phyloP scores from a whole-genome alignment of 2,329 filamentous ascomycete species.

The Curvularia sp. region DNA sequence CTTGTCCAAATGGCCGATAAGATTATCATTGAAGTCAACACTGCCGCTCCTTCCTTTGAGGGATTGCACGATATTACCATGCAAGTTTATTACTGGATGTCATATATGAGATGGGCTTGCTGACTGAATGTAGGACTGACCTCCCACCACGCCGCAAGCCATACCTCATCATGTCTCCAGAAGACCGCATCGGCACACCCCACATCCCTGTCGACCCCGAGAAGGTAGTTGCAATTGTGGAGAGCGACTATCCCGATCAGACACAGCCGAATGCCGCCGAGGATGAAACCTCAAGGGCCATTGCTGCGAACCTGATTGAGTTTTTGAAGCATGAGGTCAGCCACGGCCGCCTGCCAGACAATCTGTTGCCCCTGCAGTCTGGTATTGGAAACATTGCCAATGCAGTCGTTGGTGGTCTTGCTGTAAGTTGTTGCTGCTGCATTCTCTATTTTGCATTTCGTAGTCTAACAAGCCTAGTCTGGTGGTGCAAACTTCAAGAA shows the following conservation, averaged over 20 bases:
- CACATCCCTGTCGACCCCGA: slow-evolving; percentile 85
- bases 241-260: slow-evolving; percentile 82
- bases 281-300: slow-evolving; percentile 74
- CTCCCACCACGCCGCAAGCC: slow-evolving; percentile 81
- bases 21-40: slow-evolving; percentile 93
- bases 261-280: slow-evolving; percentile 77
- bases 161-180: slow-evolving; percentile 82
- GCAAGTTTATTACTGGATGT: slow-evolving; percentile 25
- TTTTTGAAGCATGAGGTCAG: slow-evolving; percentile 85
- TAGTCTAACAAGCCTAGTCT: slow-evolving; percentile 48
- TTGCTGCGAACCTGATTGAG: slow-evolving; percentile 82
- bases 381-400: slow-evolving; percentile 95
- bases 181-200: slow-evolving; percentile 83
- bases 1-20: slow-evolving; percentile 91
- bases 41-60: slow-evolving; percentile 81
- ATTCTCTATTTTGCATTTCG: not conserved
- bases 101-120: too few species aligned
- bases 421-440: slow-evolving; percentile 41
- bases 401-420: slow-evolving; percentile 83
- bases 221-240: slow-evolving; percentile 82
- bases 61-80: slow-evolving; percentile 88
- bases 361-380: slow-evolving; percentile 81
- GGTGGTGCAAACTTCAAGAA: slow-evolving; percentile 80
- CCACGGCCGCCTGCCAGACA: slow-evolving; percentile 76
- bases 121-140: slow-evolving; percentile 60